Conservation (phyloP, 202 grass and related monocot species). For the Setaria viridis region DNA sequence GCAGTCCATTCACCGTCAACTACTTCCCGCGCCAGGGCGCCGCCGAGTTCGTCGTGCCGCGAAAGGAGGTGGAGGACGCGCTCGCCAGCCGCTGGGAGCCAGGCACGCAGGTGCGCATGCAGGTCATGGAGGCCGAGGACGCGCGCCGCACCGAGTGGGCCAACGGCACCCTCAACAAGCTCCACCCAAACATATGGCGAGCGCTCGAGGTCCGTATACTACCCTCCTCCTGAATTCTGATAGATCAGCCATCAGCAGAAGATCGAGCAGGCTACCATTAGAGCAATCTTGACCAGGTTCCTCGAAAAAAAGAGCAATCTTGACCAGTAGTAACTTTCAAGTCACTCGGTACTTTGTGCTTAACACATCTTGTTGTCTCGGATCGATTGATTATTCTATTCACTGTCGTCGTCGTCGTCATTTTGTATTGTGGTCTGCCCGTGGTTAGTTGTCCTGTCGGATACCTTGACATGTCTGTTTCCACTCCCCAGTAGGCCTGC, state of each 20-base stretch:
- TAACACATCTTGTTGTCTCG: neutral
- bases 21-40: conserved; percentile 63
- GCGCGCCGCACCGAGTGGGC: conserved; percentile 48
- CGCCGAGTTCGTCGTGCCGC: conserved; percentile 71
- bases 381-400: neutral
- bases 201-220: conserved; percentile 49
- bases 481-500: neutral
- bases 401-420: neutral
- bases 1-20: conserved; percentile 55
- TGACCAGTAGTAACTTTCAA: neutral
- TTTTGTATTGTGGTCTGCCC: conserved; percentile 3
- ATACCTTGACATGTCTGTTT: conserved; percentile 21
- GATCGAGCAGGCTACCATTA: neutral
- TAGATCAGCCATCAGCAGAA: no score
- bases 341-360: neutral
- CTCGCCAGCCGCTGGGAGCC: conserved; percentile 20
- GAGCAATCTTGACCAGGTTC: no score
- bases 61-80: conserved; percentile 55
- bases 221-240: no score
- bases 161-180: conserved; percentile 50
- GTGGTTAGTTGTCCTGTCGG: neutral
- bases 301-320: neutral
- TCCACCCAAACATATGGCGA: conserved; percentile 58
- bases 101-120: conserved; percentile 57
- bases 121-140: conserved; percentile 59